Conservation (phyloP, 306 rosid species). For the Psophocarpus tetragonolobus region DNA sequence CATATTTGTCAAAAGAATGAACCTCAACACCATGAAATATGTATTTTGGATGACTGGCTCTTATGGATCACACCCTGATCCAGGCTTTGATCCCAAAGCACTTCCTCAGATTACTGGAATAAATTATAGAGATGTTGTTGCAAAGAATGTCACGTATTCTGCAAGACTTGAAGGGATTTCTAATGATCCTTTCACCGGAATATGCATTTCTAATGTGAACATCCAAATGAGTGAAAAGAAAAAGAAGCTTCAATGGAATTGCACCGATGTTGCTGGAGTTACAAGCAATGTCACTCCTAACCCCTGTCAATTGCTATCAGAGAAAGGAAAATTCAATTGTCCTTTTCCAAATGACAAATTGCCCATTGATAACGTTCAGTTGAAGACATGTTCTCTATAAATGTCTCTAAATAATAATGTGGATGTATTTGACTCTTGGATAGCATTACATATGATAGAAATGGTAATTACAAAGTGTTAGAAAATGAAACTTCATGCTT, state of each 20-base stretch:
- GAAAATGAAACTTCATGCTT: too few relatives aligned
- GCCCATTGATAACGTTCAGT: constrained; percentile 55
- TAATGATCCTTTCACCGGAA: constrained; percentile 52
- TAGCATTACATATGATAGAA: neutral
- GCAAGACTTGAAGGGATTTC: constrained; percentile 59
- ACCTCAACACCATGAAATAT: constrained; percentile 57
- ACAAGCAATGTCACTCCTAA: constrained; percentile 63
- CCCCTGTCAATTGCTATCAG: constrained; percentile 55
- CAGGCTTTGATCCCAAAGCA: constrained; percentile 54
- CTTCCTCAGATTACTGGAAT: constrained; percentile 54
- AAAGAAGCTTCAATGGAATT: constrained; percentile 66
- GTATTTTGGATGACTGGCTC: constrained; percentile 68
- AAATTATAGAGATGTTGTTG: constrained; percentile 52
- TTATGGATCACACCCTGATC: constrained; percentile 60
- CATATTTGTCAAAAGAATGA: constrained; percentile 59
- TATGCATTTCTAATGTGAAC: constrained; percentile 59
- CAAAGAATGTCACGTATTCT: constrained; percentile 50
- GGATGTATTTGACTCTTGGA: neutral
- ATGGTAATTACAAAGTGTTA: too few relatives aligned
- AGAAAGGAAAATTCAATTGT: constrained; percentile 40
- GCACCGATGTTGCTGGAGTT: constrained; percentile 56
- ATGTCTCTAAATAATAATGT: neutral
- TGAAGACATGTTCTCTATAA: constrained; percentile 44
- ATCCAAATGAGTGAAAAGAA: constrained; percentile 27
- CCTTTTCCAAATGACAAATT: constrained; percentile 52